A percentile compares a stretch with the other conserved stretches of the same genome.
Evolutionary conservation across 2,329 filamentous ascomycete species (phyloP).

Genomic region (Calcarisporium arbuscula): DNA sequence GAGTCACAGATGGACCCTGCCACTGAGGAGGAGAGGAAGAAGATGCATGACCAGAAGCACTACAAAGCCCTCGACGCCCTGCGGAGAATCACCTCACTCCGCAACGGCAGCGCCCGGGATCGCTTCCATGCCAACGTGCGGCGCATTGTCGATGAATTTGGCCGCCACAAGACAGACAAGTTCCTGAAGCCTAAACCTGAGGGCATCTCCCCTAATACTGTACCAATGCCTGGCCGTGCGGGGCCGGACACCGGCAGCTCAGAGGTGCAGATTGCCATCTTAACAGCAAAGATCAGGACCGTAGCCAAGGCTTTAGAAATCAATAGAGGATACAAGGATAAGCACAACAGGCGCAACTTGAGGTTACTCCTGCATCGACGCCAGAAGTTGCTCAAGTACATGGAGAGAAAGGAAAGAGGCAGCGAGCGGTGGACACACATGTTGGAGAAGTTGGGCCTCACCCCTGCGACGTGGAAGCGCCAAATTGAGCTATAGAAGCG

Average conservation of each 20-base stretch:
- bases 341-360: constrained; percentile 89
- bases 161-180: constrained; percentile 80
- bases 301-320: constrained; percentile 65
- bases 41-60: constrained; percentile 50
- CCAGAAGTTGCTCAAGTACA: constrained; percentile 81
- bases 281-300: constrained; percentile 88
- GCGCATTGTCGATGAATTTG: constrained; percentile 81
- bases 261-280: constrained; percentile 94
- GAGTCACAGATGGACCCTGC: constrained; percentile 34
- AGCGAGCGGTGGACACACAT: constrained; percentile 85
- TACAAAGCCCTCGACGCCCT: constrained; percentile 68
- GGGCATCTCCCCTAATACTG: constrained; percentile 33
- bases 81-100: constrained; percentile 68
- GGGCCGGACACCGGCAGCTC: constrained; percentile 91
- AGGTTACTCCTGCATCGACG: constrained; percentile 78
- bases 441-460: constrained; percentile 76
- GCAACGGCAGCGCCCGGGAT: constrained; percentile 73
- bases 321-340: constrained; percentile 71
- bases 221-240: constrained; percentile 49
- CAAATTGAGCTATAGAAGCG: constrained; percentile 56
- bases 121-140: constrained; percentile 74
- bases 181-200: constrained; percentile 57
- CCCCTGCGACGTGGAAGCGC: constrained; percentile 81
- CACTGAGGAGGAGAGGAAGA: constrained; percentile 26
- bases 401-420: constrained; percentile 84